Evolutionary conservation across 2,329 filamentous ascomycete species (phyloP), one percentile per base, ranked within the genome.

Genomic region (Claviceps sp.): DNA sequence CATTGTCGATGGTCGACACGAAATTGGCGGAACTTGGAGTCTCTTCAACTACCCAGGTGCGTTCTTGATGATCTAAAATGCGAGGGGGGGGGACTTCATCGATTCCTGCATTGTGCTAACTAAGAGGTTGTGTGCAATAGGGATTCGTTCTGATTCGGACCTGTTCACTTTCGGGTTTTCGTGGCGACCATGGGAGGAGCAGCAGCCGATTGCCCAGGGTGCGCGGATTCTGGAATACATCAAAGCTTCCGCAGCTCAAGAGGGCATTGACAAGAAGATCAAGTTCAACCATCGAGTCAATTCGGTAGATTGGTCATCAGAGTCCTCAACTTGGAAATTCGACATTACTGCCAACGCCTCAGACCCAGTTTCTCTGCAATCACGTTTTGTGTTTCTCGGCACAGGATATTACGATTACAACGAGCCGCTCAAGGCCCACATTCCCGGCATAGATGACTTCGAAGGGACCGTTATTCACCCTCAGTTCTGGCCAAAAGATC

Each of bases 1-100:
- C 41, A 75, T 89, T 40, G 74, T 89, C 26, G 85, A 89, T 63
- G 73, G 72, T 7, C 78, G 84, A 49, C 67, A 74, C 52, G 70
- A 74, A 42, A 70, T 87, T 2, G 85, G 84, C 14, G 85, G 85
- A 40, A 89, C 85, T 4, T 89, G 85, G 85, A 77, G 78, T 56
- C 75, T 87, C 45, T 89, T 86, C 72, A 77, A 76, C 47, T 89
- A 87, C 59, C 85, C 84, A 0, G 82, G 52, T 53, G 42, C 18
- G 52, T 41, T n/a, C 49, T 45, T 16, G 38, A 42, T 50, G 16
- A n/a, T 30, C 7, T 20, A 6, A 2, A 4, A 13, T 47, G 16
- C 34, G 14, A 11, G 16, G 16, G n/a, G 20, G 6, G 14, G 13
- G 14, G 4, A 42, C 18, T 3, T 5, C 9, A n/a, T 45, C 26